phyloP scores from a whole-genome alignment of 139 green algal genomes.

The Nannochloris sp. region DNA sequence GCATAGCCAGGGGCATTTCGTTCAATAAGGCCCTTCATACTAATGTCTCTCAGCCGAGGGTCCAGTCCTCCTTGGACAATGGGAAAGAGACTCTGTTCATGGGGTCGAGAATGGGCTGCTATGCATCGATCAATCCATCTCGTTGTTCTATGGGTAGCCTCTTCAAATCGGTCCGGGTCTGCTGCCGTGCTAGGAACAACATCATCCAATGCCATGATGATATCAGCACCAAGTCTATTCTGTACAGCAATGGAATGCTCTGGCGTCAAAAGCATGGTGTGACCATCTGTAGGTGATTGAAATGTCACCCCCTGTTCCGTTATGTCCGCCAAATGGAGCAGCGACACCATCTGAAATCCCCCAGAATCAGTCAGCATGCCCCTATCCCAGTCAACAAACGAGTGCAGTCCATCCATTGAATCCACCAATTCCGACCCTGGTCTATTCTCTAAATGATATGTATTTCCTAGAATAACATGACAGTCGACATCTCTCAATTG shows the following conservation, averaged over 20 bases:
- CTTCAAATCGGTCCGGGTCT: conserved; percentile 64
- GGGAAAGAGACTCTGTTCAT: conserved; percentile 86
- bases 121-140: conserved; percentile 97
- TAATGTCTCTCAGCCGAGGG: conserved; percentile 53
- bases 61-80: conserved; percentile 74
- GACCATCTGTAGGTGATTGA: conserved; percentile 69
- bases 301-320: conserved; percentile 88
- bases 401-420: conserved; percentile 75
- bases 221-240: conserved; percentile 80
- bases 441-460: conserved; percentile 63
- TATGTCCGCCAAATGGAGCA: conserved; percentile 84
- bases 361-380: conserved; percentile 73
- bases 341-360: conserved; percentile 79
- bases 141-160: conserved; percentile 84
- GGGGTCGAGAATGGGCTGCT: conserved; percentile 60
- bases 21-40: conserved; percentile 54
- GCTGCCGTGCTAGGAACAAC: conserved; percentile 62
- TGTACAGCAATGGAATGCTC: conserved; percentile 89
- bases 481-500: conserved; percentile 73
- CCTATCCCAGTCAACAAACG: conserved; percentile 80
- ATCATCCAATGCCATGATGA: conserved; percentile 97
- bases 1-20: conserved; percentile 79
- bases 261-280: conserved; percentile 86
- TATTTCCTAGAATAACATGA: conserved; percentile 93
- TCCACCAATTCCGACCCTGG: conserved; percentile 66